phyloP scores from a whole-genome alignment of 352 stramenopile genomes.

The Pythium aristosporum region DNA sequence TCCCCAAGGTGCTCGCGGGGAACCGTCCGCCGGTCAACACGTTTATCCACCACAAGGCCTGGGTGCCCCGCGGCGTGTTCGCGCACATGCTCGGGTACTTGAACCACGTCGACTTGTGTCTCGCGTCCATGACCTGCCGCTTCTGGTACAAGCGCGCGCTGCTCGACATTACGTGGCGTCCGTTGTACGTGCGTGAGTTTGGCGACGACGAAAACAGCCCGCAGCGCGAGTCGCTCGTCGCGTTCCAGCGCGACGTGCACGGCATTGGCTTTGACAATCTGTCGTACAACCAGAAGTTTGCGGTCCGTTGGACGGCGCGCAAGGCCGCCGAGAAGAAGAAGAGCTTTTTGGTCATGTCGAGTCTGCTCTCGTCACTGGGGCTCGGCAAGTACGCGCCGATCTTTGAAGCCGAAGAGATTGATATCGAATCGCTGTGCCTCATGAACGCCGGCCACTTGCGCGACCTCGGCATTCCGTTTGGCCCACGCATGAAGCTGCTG shows the following conservation, averaged over 20 bases:
- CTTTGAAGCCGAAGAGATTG: conserved; percentile 88
- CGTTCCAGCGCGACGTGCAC: conserved; percentile 85
- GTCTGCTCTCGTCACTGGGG: conserved; percentile 69
- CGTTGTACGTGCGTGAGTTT: conserved; percentile 83
- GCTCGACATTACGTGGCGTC: conserved; percentile 83
- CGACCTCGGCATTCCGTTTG: conserved; percentile 82
- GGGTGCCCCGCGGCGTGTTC: conserved; percentile 83
- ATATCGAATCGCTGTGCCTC: conserved; percentile 83
- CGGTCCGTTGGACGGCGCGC: conserved; percentile 76
- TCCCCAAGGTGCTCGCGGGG: conserved; percentile 78
- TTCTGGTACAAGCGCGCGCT: conserved; percentile 87
- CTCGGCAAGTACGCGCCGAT: conserved; percentile 84
- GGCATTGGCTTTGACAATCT: conserved; percentile 84
- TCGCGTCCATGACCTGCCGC: conserved; percentile 83
- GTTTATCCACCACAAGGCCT: conserved; percentile 86
- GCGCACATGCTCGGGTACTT: conserved; percentile 86
- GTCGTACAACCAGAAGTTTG: conserved; percentile 85
- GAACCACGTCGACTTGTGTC: conserved; percentile 83
- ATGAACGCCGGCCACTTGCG: conserved; percentile 86
- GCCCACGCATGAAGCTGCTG: conserved; percentile 82
- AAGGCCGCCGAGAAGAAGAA: conserved; percentile 88
- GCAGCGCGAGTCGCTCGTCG: conserved; percentile 78
- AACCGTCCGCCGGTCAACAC: conserved; percentile 76
- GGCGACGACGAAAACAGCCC: conserved; percentile 77
- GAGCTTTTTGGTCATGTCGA: conserved; percentile 86